Evolutionary conservation across 2,329 filamentous ascomycete species (phyloP), one percentile per base, ranked within the genome.

Genomic region (Cladobotryum mycophilum): DNA sequence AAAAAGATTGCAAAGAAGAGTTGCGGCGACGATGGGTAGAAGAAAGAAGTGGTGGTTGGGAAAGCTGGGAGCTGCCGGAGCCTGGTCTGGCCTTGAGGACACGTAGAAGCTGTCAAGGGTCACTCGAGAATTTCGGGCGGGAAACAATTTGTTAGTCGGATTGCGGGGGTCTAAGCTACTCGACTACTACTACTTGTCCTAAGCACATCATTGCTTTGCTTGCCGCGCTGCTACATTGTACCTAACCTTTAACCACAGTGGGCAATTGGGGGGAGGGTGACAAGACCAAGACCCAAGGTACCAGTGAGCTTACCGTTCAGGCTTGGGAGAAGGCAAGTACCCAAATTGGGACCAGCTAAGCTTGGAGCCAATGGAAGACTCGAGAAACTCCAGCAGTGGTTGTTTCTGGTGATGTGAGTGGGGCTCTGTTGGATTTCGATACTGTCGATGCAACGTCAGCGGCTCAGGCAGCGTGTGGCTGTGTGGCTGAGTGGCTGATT

Each of bases 41-140:
- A 45, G 47, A 49, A 49, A 20, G 20, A 20, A 20, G 20, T 20
- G 20, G 41, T 45, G 45, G 41, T 45, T 41, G 57, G 56, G 60
- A 57, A 64, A 59, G 59, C 56, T 46, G 46, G 38, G 51, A 45
- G 42, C 52, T 57, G 55, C 55, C 58, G 53, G 17, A 14, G 41
- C 13, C 34, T 12, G 30, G 14, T 25, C 33, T 44, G 45, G 37
- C 18, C 37, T 64, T 66, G 58, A 66, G 64, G 64, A 66, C 64
- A 66, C 64, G 64, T 66, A 66, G 63, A 63, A 62, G 57, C 55
- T 62, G 36, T 49, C 42, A 11, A 49, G 47, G 46, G 50, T 46
- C 50, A 40, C 20, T 30, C 41, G 5, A 40, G 13, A 52, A 52
- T 52, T 52, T 51, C 30, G 49, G 45, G 44, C 8, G 15, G 30